Evolutionary conservation across 1,284 basidiomycete genomes (phyloP), one percentile per base, ranked within the genome.

Genomic region (Melampsora abietis-canadensis): DNA sequence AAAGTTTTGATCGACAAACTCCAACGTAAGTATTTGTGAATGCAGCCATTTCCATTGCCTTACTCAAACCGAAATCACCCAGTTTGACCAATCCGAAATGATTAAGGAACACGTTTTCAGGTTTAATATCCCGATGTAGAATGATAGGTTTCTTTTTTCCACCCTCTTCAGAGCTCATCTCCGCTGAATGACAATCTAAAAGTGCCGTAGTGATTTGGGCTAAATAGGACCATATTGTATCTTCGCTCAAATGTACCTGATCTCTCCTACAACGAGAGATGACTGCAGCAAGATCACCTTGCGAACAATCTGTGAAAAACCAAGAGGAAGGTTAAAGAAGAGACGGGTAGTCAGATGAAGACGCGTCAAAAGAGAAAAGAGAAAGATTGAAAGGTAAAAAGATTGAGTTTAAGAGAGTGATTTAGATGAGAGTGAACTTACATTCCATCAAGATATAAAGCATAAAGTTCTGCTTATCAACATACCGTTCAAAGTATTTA

Each of bases 21-120:
- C 95, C 94, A 77, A 98, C 95, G 77, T 97, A 98, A 34, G 95
- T 98, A 78, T 89, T 92, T 7, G 95, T 94, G 79, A 98, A 95
- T 75, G 87, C 89, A 0, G 91, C 88, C 76, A 90, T 89, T 0
- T 88, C 85, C 78, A 98, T 89, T 40, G 93, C 92, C 81, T 98
- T 97, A 47, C 91, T 92, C 21, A 98, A 84, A 0, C 95, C 95
- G 83, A 98, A 98, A 82, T 98, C 95, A 37, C 95, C 94, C 0
- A 98, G 86, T 82, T 98, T 98, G 74, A 96, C 90, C 27, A 86
- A 87, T 79, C 89, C 88, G 65, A 85, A 85, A 76, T 89, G 88
- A 78, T 92, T 90, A 48, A 95, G 85, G 79, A 95, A 95, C 0
- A 95, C 92, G 83, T 98, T 98, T 82, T 98, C 95, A 0, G 94